These are phyloP conservation scores for Aspergillus cejpii DNA, from an alignment of 2,329 filamentous ascomycete genomes.

Conservation along the genomic window DNA sequence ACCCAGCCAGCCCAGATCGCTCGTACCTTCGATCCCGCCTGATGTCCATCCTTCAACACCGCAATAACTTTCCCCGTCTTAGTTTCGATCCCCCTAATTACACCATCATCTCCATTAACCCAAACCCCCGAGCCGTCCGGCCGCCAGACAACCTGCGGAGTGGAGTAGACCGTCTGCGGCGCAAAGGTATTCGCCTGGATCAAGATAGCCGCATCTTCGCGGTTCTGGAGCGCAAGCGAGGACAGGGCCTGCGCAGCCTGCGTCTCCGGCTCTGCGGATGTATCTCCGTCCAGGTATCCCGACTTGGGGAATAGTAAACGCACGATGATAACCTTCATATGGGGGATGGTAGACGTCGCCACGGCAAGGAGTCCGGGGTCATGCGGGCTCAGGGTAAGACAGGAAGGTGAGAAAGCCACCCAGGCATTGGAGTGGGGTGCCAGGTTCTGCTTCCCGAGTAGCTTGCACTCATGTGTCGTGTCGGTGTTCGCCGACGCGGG, in stretches of 20 bases:
- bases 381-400: slow-evolving; percentile 50
- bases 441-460: slow-evolving; percentile 54
- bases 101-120: slow-evolving; percentile 60
- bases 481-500: slow-evolving; percentile 2
- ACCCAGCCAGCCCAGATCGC: slow-evolving; percentile 52
- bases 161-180: slow-evolving; percentile 59
- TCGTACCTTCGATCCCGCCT: slow-evolving; percentile 52
- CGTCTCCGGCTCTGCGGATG: slow-evolving; percentile 27
- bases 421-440: slow-evolving; percentile 59
- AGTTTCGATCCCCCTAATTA: slow-evolving; percentile 54
- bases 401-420: slow-evolving; percentile 56
- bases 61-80: slow-evolving; percentile 52
- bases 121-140: slow-evolving; percentile 57
- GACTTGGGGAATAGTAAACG: slow-evolving; percentile 48
- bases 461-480: slow-evolving; percentile 24
- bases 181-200: slow-evolving; percentile 55
- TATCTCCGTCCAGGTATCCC: slow-evolving; percentile 8
- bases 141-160: slow-evolving; percentile 55
- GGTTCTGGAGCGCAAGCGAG: slow-evolving; percentile 47
- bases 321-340: slow-evolving; percentile 57
- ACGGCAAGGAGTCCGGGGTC: slow-evolving; percentile 52
- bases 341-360: slow-evolving; percentile 54
- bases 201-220: slow-evolving; percentile 54
- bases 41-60: slow-evolving; percentile 48
- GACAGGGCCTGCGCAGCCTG: slow-evolving; percentile 49